Percentiles rank a stretch among this genome's conserved stretches.
phyloP scores from a whole-genome alignment of 441 rosid genomes.

The Erodium moschatum region DNA sequence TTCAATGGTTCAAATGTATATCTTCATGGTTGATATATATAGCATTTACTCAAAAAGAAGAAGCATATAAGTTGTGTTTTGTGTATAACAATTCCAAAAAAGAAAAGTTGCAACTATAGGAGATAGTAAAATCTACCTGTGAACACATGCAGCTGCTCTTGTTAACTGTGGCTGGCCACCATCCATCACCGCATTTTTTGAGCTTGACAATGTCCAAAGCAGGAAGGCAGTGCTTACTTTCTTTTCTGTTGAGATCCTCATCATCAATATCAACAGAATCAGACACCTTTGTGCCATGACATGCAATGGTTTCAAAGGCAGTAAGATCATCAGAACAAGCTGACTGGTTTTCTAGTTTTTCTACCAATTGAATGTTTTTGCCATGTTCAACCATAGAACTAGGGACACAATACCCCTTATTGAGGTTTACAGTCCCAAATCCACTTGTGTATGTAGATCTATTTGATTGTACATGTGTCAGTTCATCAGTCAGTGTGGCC shows the following conservation, averaged over 20 bases:
- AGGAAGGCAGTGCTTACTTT: conserved; percentile 44
- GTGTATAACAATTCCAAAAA: conserved; percentile 3
- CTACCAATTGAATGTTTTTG: conserved; percentile 24
- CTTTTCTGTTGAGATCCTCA: conserved; percentile 20
- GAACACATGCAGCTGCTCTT: conserved; percentile 47
- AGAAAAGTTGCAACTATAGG: background rate
- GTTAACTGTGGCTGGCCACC: conserved; percentile 27
- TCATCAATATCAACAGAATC: conserved; percentile 20
- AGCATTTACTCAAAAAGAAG: too few relatives aligned
- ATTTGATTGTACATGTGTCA: conserved; percentile 31
- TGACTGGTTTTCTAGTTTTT: conserved; percentile 23
- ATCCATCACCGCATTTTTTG: conserved; percentile 54
- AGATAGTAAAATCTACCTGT: conserved; percentile 32
- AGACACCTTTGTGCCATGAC: conserved; percentile 25
- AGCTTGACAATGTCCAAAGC: conserved; percentile 56
- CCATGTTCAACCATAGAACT: conserved; percentile 41
- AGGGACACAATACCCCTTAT: conserved; percentile 70
- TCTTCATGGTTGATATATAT: too few relatives aligned
- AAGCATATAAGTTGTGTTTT: background rate
- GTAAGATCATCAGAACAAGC: conserved; percentile 53
- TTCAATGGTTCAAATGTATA: too few relatives aligned
- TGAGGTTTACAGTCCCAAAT: conserved; percentile 23
- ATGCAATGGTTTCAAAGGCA: conserved; percentile 36
- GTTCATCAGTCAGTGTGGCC: conserved; percentile 35
- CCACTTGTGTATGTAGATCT: conserved; percentile 26